Evolutionary conservation across 1,284 basidiomycete genomes (phyloP).

Genomic region (Fomes fomentarius): DNA sequence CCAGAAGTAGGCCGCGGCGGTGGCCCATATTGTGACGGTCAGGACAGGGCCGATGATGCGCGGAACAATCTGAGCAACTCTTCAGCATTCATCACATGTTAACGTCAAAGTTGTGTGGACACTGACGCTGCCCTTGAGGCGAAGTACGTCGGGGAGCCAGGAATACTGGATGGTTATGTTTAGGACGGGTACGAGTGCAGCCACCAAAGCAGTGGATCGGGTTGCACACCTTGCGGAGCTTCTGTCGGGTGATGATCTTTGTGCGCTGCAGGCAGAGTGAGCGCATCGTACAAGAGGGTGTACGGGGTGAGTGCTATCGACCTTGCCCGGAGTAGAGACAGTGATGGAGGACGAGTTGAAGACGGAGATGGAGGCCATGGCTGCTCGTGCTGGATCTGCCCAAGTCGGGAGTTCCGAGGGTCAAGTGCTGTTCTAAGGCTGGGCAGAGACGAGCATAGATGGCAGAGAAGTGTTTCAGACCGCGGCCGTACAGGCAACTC

Average conservation of each 20-base stretch:
- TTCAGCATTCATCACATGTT: too few relatives aligned
- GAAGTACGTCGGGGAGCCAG: constrained; percentile 87
- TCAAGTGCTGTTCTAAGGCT: too few relatives aligned
- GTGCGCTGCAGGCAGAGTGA: constrained; percentile 5
- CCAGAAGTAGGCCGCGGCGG: constrained; percentile 59
- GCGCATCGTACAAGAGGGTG: too few relatives aligned
- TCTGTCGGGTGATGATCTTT: constrained; percentile 37
- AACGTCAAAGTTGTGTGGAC: not conserved
- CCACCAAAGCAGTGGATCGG: not conserved
- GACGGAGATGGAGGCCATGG: constrained; percentile 13
- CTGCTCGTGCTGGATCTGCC: not conserved
- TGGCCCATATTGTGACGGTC: constrained; percentile 80
- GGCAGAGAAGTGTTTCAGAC: too few relatives aligned
- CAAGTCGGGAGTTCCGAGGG: too few relatives aligned
- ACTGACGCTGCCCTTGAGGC: constrained; percentile 76
- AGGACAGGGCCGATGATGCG: constrained; percentile 80
- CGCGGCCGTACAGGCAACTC: too few relatives aligned
- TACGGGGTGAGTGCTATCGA: not conserved
- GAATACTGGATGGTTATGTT: constrained; percentile 62
- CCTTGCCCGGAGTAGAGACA: constrained; percentile 11
- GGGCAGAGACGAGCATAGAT: too few relatives aligned
- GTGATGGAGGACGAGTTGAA: constrained; percentile 12
- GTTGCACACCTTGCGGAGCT: constrained; percentile 36
- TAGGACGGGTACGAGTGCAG: not conserved
- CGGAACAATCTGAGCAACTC: constrained; percentile 54